Percentiles rank a stretch among this genome's conserved stretches.
Conservation (phyloP, 2,329 filamentous ascomycete genomes). For the Nemania diffusa region DNA sequence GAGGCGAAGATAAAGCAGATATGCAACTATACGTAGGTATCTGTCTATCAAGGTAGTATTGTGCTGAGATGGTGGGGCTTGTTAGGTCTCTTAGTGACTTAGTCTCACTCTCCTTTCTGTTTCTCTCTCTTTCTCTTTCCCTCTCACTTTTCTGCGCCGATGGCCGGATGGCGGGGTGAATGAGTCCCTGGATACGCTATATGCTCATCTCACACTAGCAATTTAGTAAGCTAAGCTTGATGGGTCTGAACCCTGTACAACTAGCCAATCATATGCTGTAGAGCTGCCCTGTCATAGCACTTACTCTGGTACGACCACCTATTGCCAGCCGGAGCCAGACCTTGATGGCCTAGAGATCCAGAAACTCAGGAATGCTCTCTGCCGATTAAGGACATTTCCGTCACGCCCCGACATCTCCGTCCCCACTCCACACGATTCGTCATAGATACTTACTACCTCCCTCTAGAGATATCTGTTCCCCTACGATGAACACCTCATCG, state of each 20-base stretch:
- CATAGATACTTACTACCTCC: background rate
- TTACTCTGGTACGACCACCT: background rate
- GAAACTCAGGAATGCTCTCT: background rate
- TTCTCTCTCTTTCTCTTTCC: background rate
- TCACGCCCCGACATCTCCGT: background rate
- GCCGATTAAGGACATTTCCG: background rate
- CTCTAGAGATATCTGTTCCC: background rate
- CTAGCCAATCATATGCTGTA: background rate
- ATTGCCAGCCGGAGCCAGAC: background rate
- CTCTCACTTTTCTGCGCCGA: conserved; percentile 18
- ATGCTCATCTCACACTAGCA: conserved; percentile 9
- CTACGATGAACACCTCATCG: background rate
- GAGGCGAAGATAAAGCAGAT: background rate
- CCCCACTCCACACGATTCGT: background rate
- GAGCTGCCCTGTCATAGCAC: background rate
- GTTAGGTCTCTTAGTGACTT: too few relatives aligned
- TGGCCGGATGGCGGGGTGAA: conserved; percentile 10
- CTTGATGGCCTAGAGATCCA: too few relatives aligned
- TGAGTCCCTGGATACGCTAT: conserved; percentile 2
- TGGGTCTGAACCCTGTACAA: too few relatives aligned
- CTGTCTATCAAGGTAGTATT: too few relatives aligned
- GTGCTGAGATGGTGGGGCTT: conserved; percentile 10
- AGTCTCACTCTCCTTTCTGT: too few relatives aligned
- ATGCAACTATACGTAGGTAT: too few relatives aligned
- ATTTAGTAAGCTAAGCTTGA: conserved; percentile 10